Evolutionary conservation across 1,284 basidiomycete genomes (phyloP).

Genomic region (Cutaneotrichosporon mucoides): DNA sequence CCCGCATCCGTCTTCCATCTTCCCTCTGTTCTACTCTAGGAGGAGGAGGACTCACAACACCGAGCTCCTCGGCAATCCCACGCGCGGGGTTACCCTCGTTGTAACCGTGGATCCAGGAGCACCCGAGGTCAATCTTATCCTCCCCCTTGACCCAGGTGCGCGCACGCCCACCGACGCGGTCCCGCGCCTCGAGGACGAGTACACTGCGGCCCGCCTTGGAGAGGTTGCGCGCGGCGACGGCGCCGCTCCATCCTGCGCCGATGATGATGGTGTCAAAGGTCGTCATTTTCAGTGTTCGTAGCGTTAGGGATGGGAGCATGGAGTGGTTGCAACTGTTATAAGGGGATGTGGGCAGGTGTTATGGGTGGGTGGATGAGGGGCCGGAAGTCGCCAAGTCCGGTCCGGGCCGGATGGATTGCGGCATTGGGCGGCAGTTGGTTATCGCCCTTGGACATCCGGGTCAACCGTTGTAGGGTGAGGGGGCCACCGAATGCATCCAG

Average conservation of each 20-base stretch:
- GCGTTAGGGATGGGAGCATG: background rate
- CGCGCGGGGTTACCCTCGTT: slow-evolving; percentile 52
- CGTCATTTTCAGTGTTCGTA: background rate
- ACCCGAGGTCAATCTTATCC: slow-evolving; percentile 51
- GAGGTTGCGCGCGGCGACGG: slow-evolving; percentile 51
- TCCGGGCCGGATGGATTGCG: no score
- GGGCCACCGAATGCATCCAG: no score
- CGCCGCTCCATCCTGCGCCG: slow-evolving; percentile 53
- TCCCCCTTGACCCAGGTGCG: slow-evolving; percentile 43
- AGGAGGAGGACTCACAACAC: slow-evolving; percentile 43
- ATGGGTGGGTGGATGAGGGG: background rate
- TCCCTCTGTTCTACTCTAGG: no score
- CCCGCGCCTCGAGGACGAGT: slow-evolving; percentile 52
- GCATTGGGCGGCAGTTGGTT: background rate
- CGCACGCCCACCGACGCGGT: slow-evolving; percentile 53
- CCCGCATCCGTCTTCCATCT: no score
- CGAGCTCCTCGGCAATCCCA: slow-evolving; percentile 46
- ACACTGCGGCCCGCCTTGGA: slow-evolving; percentile 47
- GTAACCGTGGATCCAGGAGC: slow-evolving; percentile 54
- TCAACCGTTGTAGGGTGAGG: no score
- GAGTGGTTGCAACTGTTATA: background rate
- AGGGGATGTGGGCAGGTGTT: background rate
- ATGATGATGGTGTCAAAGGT: slow-evolving; percentile 50
- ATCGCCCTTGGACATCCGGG: background rate
- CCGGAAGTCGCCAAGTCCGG: background rate